Conservation (phyloP, 768 basidiomycete species). For the Strobilomyces echinocephalus region DNA sequence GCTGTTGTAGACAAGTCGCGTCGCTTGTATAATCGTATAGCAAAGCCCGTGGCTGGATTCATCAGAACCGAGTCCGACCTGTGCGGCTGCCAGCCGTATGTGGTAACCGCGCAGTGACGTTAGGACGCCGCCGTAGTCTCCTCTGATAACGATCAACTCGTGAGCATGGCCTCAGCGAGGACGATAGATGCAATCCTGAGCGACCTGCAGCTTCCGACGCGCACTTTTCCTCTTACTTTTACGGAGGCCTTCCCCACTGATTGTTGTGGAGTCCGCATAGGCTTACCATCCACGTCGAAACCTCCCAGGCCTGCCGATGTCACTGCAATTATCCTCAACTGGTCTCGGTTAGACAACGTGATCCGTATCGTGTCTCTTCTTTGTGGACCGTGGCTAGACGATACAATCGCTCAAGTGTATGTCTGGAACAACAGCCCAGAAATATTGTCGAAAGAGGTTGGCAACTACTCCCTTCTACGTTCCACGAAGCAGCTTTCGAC, state of each 20-base stretch:
- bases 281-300: conserved; percentile 4
- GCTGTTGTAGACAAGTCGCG: conserved; percentile 19
- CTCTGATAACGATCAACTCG: neutral
- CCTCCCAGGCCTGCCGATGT: conserved; percentile 34
- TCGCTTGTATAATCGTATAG: neutral
- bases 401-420: conserved; percentile 44
- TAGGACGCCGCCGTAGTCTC: neutral
- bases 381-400: conserved; percentile 43
- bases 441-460: conserved; percentile 41
- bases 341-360: conserved; percentile 63
- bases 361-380: conserved; percentile 48
- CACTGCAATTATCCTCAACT: conserved; percentile 60
- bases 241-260: neutral
- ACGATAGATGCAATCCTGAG: conserved; percentile 10
- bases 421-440: conserved; percentile 63
- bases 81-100: no score
- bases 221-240: conserved; percentile 17
- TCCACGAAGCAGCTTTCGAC: neutral
- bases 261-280: conserved; percentile 10
- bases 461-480: conserved; percentile 1
- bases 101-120: no score
- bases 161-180: conserved; percentile 1
- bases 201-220: conserved; percentile 13
- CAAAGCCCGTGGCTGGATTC: no score
- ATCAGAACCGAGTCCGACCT: no score